phyloP scores from a whole-genome alignment of 1,284 basidiomycete genomes.

The Boletus hoseneyae region DNA sequence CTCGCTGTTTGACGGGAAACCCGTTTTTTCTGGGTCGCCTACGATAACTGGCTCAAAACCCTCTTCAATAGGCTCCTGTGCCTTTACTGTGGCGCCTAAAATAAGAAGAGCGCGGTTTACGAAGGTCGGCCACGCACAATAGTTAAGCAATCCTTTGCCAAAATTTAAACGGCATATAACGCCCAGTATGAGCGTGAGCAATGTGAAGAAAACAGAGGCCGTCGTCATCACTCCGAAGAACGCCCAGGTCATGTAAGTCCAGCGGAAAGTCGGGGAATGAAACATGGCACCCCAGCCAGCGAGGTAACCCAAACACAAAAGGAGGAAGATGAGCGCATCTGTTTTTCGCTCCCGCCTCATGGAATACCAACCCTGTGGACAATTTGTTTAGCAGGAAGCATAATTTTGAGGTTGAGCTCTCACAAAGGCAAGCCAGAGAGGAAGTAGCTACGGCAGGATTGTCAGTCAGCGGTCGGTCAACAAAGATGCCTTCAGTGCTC shows the following conservation, averaged over 20 bases:
- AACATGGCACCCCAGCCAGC: conserved; percentile 72
- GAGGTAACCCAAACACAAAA: conserved; percentile 56
- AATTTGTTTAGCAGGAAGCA: conserved; percentile 14
- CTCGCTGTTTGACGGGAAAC: conserved; percentile 55
- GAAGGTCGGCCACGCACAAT: conserved; percentile 46
- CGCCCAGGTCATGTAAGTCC: conserved; percentile 69
- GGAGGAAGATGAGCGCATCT: conserved; percentile 61
- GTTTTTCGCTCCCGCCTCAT: conserved; percentile 61
- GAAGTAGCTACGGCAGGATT: conserved; percentile 45
- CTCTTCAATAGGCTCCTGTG: conserved; percentile 47
- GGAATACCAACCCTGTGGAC: conserved; percentile 64
- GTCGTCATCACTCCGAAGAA: conserved; percentile 68
- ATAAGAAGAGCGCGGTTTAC: neutral
- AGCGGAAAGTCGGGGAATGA: conserved; percentile 64
- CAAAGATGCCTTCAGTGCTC: conserved; percentile 29
- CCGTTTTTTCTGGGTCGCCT: conserved; percentile 56
- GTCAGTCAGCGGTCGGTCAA: conserved; percentile 8
- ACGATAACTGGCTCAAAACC: conserved; percentile 41
- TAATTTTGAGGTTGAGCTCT: conserved; percentile 17
- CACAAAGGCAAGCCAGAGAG: conserved; percentile 66
- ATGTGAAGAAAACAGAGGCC: conserved; percentile 55
- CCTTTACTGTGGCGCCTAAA: conserved; percentile 44
- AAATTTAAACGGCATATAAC: conserved; percentile 69
- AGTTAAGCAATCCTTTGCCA: conserved; percentile 64
- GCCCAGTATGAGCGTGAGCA: conserved; percentile 56